Conservation (phyloP, 768 basidiomycete species). For the Kwoniella heveanensis region DNA sequence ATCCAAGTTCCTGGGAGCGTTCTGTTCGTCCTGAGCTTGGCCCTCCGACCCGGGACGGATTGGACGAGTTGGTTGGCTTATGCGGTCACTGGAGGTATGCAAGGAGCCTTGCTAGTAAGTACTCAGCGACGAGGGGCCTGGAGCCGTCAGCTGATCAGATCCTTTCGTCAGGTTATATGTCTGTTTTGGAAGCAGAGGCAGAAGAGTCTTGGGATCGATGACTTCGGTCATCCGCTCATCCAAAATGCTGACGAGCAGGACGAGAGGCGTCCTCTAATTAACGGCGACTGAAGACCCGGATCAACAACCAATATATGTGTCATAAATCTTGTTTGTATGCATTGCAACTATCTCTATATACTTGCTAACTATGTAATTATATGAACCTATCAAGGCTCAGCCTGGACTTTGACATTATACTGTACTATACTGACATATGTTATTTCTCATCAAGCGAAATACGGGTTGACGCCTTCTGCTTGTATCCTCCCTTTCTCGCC, state of each 20-base stretch:
- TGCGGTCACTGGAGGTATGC: constrained; percentile 71
- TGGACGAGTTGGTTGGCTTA: constrained; percentile 57
- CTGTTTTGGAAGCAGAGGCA: constrained; percentile 82
- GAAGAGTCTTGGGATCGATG: constrained; percentile 72
- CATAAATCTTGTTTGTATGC: constrained; percentile 12
- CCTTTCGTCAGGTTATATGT: constrained; percentile 65
- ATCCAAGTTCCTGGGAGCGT: constrained; percentile 89
- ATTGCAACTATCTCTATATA: constrained; percentile 5
- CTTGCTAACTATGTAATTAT: neutral
- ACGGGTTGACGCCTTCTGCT: constrained; percentile 30
- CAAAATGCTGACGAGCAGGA: neutral
- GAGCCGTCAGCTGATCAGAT: neutral
- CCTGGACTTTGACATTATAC: neutral
- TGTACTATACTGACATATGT: neutral
- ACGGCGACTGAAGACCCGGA: constrained; percentile 12
- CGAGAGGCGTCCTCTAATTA: constrained; percentile 16
- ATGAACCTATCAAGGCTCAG: neutral
- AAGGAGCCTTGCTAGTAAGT: constrained; percentile 68
- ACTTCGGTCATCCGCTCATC: constrained; percentile 73
- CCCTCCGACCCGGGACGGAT: constrained; percentile 53
- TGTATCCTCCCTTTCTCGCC: constrained; percentile 26
- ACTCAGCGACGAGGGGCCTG: neutral
- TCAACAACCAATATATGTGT: too few species aligned
- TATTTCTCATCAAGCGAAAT: constrained; percentile 24
- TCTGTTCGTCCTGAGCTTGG: constrained; percentile 71